Evolutionary conservation across 2,329 filamentous ascomycete species (phyloP).

Genomic region (Cadophora luteo-olivacea): DNA sequence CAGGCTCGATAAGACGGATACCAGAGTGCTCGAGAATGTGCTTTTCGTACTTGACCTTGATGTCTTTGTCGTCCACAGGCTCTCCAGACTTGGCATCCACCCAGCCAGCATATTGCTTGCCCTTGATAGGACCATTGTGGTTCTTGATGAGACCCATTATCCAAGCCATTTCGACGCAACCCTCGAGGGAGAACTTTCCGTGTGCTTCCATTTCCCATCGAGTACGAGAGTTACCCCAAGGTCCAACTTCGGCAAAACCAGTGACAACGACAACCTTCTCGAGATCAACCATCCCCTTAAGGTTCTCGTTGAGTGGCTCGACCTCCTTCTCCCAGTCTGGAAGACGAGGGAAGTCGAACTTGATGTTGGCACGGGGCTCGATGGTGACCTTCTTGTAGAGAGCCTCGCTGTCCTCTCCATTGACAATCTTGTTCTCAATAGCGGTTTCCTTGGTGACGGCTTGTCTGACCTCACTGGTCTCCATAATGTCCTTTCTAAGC

Average conservation of each 20-base stretch:
- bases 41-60: constrained; percentile 98
- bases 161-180: constrained; percentile 99
- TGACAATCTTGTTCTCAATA: constrained; percentile 96
- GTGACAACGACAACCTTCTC: constrained; percentile 98
- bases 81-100: constrained; percentile 94
- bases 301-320: constrained; percentile 82
- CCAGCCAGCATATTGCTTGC: constrained; percentile 95
- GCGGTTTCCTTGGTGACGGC: constrained; percentile 95
- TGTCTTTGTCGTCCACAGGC: constrained; percentile 96
- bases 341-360: constrained; percentile 90
- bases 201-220: constrained; percentile 99
- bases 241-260: constrained; percentile 93
- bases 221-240: constrained; percentile 98
- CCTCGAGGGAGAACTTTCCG: constrained; percentile 95
- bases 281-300: constrained; percentile 98
- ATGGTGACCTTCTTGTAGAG: constrained; percentile 95
- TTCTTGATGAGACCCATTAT: constrained; percentile 99
- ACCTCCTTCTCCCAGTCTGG: constrained; percentile 93
- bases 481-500: constrained; percentile 91
- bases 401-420: constrained; percentile 89
- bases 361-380: constrained; percentile 95
- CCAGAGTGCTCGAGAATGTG: constrained; percentile 94
- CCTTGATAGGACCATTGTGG: constrained; percentile 95
- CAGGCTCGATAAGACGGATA: constrained; percentile 96
- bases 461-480: constrained; percentile 90